Percentiles rank a stretch among this genome's conserved stretches.
Conservation (phyloP, 2,329 filamentous ascomycete species). For the Fusarium camptoceras region DNA sequence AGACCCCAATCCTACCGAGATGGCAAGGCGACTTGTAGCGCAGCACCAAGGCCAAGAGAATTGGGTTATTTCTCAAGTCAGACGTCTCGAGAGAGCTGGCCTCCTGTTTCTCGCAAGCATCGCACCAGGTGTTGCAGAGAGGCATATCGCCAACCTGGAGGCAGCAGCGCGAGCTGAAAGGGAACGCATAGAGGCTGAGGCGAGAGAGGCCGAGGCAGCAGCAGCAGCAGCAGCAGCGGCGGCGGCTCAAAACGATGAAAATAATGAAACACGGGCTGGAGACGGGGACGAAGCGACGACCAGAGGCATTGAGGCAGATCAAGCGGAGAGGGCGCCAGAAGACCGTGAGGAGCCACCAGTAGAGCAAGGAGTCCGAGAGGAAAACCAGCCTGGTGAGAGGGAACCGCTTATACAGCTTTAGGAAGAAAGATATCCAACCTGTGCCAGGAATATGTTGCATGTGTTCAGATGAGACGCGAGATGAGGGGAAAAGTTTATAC, state of each 20-base stretch:
- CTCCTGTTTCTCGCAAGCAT: conserved; percentile 75
- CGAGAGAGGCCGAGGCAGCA: conserved; percentile 50
- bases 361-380: conserved; percentile 18
- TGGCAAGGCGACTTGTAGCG: conserved; percentile 66
- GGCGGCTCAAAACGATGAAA: conserved; percentile 41
- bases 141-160: conserved; percentile 71
- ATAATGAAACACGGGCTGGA: conserved; percentile 26
- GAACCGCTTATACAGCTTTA: conserved; percentile 43
- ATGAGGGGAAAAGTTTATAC: conserved; percentile 39
- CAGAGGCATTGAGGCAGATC: conserved; percentile 8
- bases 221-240: conserved; percentile 44
- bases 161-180: conserved; percentile 62
- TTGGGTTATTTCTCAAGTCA: conserved; percentile 56
- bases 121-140: conserved; percentile 73
- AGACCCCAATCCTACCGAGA: conserved; percentile 60
- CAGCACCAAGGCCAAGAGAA: conserved; percentile 48
- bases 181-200: conserved; percentile 56
- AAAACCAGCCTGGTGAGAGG: conserved; percentile 30
- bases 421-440: background rate
- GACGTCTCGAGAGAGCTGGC: conserved; percentile 68
- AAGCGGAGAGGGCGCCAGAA: conserved; percentile 37
- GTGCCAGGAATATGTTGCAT: conserved; percentile 19
- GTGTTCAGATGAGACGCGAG: conserved; percentile 29
- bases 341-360: conserved; percentile 6
- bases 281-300: conserved; percentile 14